Base-by-base conservation (phyloP, 805 yeast genomes). In the Suhomyces sp. region DNA sequence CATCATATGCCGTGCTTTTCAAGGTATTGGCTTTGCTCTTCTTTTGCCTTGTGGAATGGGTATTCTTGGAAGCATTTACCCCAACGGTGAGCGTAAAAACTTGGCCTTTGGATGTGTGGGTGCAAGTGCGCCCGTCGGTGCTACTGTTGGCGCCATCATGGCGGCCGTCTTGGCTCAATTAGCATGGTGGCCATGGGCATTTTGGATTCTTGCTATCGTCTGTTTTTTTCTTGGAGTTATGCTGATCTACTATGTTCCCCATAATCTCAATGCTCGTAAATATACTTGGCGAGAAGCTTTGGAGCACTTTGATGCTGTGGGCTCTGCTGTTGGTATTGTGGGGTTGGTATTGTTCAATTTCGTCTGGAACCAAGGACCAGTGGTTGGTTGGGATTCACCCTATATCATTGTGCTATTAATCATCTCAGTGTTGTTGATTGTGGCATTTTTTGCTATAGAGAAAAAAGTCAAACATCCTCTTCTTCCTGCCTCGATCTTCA, bases 311-410 rank as follows among this genome's bases (percentile, higher is more conserved):
- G 67, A 64, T 26, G 24, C 58, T 9, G 23, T 67, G 6, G 90
- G 90, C n/a, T 72, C 86, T 0, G 15, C 69, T 0, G 54, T 81
- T 12, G 92, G 89, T 3, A 79, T 87, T 4, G 53, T 70, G 5
- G 90, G 89, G 0, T 66, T 88, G 47, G 74, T 86, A 2, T 63
- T 88, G 33, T 73, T 88, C 64, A 87, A 85, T 58, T 83, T 87
- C 63, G 82, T 82, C 2, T 83, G 90, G 83, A 87, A 85, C 60
- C 91, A 88, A 64, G 93, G 87, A 2, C 89, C 93, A 0, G 76
- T 80, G 5, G 85, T 72, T 2, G 90, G 92, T 19, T 88, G 93
- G 93, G 59, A 67, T 9, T 63, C 62, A 1, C 77, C 85, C 0
- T 87, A 87, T 57, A 79, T 85, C 42, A 80, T 84, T 42, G 82